Evolutionary conservation across 768 basidiomycete genomes (phyloP), one percentile per base, ranked within the genome.

Genomic region (Kwoniella mangroviensis): DNA sequence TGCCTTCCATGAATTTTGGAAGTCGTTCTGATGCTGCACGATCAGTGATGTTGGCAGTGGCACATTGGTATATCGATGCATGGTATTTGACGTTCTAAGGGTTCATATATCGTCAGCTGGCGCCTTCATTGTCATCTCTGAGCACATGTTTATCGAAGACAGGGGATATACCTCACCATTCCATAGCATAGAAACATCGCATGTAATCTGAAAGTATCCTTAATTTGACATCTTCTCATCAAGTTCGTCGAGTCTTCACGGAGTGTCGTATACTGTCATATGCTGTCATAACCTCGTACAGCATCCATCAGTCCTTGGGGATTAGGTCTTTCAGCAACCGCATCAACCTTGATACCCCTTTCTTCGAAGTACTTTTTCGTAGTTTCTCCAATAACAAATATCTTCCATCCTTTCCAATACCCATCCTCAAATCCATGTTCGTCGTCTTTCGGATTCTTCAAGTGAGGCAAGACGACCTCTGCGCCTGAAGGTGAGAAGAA

Each of bases 401-500:
- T 45, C 55, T 59, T 64, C 68, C 68, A 69, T 15, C 45, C 62
- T 63, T 34, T 21, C 67, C 67, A 67, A 11, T 11, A 43, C n/a
- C 15, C 52, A 26, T 52, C 11, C 15, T 54, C 63, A 21, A 17
- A 43, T 22, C 19, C 51, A 58, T 24, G 17, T 17, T 53, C 12
- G 6, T 26, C 11, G n/a, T 19, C 34, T 15, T 57, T 11, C 11
- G 10, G n/a, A 13, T 10, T 5, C 28, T 28, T 34, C 34, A 63
- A 9, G 26, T 56, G 61, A n/a, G 53, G 52, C 7, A 63, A 42
- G 11, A 63, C 68, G 7, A 69, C 40, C n/a, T 52, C 63, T 3
- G 54, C 68, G 4, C 58, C 59, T 13, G 62, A 63, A 19, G 68
- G 68, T 12, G 68, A 69, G 24, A 63, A 69, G 62, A 69, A 69